Percentiles rank a stretch among this genome's conserved stretches.
phyloP scores from a whole-genome alignment of 805 yeast species.

The Lachancea meyersii region DNA sequence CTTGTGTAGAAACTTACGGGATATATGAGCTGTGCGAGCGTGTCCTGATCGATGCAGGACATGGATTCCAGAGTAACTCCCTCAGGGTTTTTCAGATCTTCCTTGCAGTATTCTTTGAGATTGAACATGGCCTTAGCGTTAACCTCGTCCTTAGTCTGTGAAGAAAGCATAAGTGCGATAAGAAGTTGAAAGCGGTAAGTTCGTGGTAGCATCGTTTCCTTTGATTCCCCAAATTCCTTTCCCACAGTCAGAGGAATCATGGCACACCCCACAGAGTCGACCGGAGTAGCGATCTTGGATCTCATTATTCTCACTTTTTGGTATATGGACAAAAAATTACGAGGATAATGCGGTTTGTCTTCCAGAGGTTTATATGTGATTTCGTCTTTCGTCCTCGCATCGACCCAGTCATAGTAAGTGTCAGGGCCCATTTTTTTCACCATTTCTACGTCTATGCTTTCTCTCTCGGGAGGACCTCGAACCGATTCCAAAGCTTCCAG shows the following conservation, averaged over 20 bases:
- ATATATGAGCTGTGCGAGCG: slow-evolving; percentile 58
- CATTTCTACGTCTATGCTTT: slow-evolving; percentile 21
- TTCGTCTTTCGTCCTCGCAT: slow-evolving; percentile 24
- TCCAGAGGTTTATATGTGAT: slow-evolving; percentile 5
- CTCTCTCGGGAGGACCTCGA: background rate
- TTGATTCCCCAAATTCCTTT: slow-evolving; percentile 23
- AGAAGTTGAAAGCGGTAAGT: slow-evolving; percentile 65
- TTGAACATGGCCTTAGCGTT: slow-evolving; percentile 65
- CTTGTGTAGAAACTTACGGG: slow-evolving; percentile 85
- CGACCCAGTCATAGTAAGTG: slow-evolving; percentile 26
- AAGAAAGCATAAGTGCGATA: slow-evolving; percentile 76
- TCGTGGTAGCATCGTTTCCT: slow-evolving; percentile 27
- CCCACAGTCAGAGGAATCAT: slow-evolving; percentile 40
- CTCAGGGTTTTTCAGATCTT: slow-evolving; percentile 34
- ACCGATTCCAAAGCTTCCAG: background rate
- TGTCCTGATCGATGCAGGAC: slow-evolving; percentile 43
- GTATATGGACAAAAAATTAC: slow-evolving; percentile 51
- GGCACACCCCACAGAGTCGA: slow-evolving; percentile 84
- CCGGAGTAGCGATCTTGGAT: slow-evolving; percentile 63
- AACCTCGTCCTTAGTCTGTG: slow-evolving; percentile 88
- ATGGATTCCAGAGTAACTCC: slow-evolving; percentile 58
- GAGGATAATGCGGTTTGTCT: slow-evolving; percentile 28
- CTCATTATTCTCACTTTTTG: slow-evolving; percentile 63
- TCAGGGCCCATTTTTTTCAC: slow-evolving; percentile 24
- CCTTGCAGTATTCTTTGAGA: slow-evolving; percentile 45